Percentiles rank a stretch among this genome's conserved stretches.
These are phyloP conservation scores for Radiomyces spectabilis DNA, from an alignment of 192 early-diverging fungal genomes.

Conservation along the genomic window DNA sequence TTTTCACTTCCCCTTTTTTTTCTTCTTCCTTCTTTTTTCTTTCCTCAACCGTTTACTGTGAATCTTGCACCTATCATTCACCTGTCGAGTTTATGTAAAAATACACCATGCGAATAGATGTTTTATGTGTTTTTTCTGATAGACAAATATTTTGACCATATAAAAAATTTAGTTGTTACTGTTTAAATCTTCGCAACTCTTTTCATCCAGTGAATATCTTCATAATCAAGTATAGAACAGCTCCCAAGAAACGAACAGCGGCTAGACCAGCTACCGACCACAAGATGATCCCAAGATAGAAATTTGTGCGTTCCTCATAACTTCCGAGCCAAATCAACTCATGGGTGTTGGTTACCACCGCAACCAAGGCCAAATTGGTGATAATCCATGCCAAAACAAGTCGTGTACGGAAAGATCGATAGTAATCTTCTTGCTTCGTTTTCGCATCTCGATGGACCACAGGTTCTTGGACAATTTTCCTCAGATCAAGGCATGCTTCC, in stretches of 20 bases:
- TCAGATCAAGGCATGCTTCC: constrained; percentile 55
- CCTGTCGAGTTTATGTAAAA: too few species aligned
- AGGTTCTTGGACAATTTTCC: constrained; percentile 32
- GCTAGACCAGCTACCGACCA: constrained; percentile 68
- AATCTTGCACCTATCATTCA: too few species aligned
- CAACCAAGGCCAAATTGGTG: constrained; percentile 60
- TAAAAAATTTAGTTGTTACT: too few species aligned
- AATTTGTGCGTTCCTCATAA: constrained; percentile 25
- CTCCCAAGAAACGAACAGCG: constrained; percentile 60
- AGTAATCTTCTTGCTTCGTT: constrained; percentile 59
- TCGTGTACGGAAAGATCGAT: constrained; percentile 72
- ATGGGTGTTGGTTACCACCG: constrained; percentile 48
- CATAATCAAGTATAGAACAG: constrained; percentile 57
- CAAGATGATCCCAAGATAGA: constrained; percentile 64
- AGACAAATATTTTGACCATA: too few species aligned
- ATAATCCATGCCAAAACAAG: constrained; percentile 72
- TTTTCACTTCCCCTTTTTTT: too few species aligned
- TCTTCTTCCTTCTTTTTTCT: too few species aligned
- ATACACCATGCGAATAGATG: too few species aligned
- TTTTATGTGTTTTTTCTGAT: too few species aligned
- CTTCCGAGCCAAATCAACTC: constrained; percentile 15
- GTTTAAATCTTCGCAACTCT: too few species aligned
- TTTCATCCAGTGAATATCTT: constrained; percentile 45
- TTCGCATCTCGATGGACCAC: constrained; percentile 53
- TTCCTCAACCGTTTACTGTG: too few species aligned